A percentile compares a stretch with the other conserved stretches of the same genome.
These are phyloP conservation scores for Berkeleyomyces basicola DNA, from an alignment of 2,329 filamentous ascomycete genomes.

Conservation along the genomic window DNA sequence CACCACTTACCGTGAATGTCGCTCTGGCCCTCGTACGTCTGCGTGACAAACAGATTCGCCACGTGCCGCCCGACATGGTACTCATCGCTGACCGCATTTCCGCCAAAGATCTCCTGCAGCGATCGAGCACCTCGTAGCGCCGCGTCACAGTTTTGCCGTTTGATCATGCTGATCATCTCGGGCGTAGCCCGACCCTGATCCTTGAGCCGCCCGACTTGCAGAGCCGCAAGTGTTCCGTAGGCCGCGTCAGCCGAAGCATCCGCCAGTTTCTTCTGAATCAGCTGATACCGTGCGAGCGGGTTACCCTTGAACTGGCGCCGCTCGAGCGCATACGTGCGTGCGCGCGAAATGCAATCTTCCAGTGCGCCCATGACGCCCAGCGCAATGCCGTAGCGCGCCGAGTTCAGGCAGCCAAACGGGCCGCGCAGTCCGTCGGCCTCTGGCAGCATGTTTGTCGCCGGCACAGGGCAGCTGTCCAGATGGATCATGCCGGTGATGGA, in stretches of 20 bases:
- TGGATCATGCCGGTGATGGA: conserved; percentile 98
- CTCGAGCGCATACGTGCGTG: conserved; percentile 77
- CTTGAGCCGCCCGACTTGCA: conserved; percentile 85
- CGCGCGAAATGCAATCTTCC: conserved; percentile 72
- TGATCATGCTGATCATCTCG: conserved; percentile 96
- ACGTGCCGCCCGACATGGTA: conserved; percentile 92
- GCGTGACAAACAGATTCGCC: conserved; percentile 88
- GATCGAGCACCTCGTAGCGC: conserved; percentile 63
- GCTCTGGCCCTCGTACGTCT: conserved; percentile 96
- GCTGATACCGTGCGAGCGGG: conserved; percentile 86
- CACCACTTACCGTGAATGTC: conserved; percentile 75
- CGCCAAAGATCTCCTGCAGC: conserved; percentile 91
- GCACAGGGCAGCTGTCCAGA: conserved; percentile 76
- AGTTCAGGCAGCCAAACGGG: conserved; percentile 89
- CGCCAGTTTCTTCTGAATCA: conserved; percentile 93
- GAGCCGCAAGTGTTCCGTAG: conserved; percentile 75
- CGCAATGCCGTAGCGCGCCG: conserved; percentile 81
- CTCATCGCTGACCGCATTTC: conserved; percentile 96
- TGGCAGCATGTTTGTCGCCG: conserved; percentile 85
- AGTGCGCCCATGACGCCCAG: conserved; percentile 87
- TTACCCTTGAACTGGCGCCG: conserved; percentile 93
- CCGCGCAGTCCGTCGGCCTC: conserved; percentile 72
- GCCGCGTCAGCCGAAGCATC: conserved; percentile 84
- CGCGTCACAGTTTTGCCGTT: conserved; percentile 91
- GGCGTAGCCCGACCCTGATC: conserved; percentile 75